Evolutionary conservation across 345 rosid genomes (phyloP), one percentile per base, ranked within the genome.

Genomic region (Sisymbrium altissimum): DNA sequence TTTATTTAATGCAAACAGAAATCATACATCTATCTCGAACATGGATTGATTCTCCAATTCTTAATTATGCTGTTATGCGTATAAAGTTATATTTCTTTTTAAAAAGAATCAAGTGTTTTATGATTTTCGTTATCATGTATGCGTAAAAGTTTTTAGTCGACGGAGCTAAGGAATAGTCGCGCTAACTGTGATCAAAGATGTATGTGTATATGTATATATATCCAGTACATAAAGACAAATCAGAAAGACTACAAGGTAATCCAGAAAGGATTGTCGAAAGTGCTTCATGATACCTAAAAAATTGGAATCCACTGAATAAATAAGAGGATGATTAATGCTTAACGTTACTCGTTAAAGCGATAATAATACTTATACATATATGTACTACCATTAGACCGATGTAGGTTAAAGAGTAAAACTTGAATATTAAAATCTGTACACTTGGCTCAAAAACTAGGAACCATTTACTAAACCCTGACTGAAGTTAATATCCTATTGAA

Each of bases 391-490:
- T 48, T 48, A 19, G 68, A 61, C 30, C 18, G 15, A 49, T 18
- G 68, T 15, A 48, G 9, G 38, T 59, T 44, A 35, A 64, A 64
- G 55, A 64, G 46, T 52, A 43, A 64, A 55, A 44, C 32, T 53
- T 29, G 21, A 27, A 27, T 29, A 63, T 19, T 13, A n/a, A 64
- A 57, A 66, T 74, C 61, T 74, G 68, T 74, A 74, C 78, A 74
- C 36, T 58, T 66, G 33, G 43, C 54, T 27, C 25, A 48, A 66
- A 15, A 66, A 49, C 72, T 57, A 73, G 71, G 25, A 66, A 57
- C 52, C 66, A 45, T 65, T 54, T 13, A 53, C 65, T 55, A 55
- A 64, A 55, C 12, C 63, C 63, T 72, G 36, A 68, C 60, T 61
- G 52, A 32, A 64, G 48, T 74, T 66, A 74, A 61, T 13, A 55